These are phyloP conservation scores for Pseudophaeomoniella oleicola DNA, from an alignment of 2,329 filamentous ascomycete genomes.

Conservation along the genomic window DNA sequence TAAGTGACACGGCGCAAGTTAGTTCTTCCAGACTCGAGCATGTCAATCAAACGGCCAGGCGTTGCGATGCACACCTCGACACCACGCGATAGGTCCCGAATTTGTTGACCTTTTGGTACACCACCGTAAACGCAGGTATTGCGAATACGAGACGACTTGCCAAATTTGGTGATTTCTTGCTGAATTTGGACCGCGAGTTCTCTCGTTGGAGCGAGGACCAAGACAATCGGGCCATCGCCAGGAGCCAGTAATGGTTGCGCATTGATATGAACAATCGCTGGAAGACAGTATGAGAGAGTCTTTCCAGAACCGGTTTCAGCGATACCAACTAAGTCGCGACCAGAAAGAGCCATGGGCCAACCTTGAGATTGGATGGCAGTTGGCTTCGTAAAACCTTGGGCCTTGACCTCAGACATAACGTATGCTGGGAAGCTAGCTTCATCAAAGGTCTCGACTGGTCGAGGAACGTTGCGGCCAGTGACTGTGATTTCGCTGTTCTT, in stretches of 20 bases:
- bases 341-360: conserved; percentile 97
- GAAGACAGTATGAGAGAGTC: conserved; percentile 95
- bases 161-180: conserved; percentile 96
- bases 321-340: conserved; percentile 96
- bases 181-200: conserved; percentile 98
- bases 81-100: conserved; percentile 83
- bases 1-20: conserved; percentile 97
- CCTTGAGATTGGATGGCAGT: conserved; percentile 97
- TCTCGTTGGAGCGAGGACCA: conserved; percentile 90
- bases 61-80: conserved; percentile 98
- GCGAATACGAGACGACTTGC: conserved; percentile 91
- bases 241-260: conserved; percentile 90
- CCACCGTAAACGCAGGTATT: conserved; percentile 99
- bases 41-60: conserved; percentile 92
- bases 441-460: conserved; percentile 92
- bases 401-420: conserved; percentile 97
- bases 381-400: conserved; percentile 83
- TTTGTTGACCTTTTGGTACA: conserved; percentile 95
- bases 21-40: conserved; percentile 95
- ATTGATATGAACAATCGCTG: conserved; percentile 98
- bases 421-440: conserved; percentile 95
- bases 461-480: conserved; percentile 66
- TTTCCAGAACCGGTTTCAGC: conserved; percentile 98
- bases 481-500: conserved; percentile 73
- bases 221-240: conserved; percentile 89